Base-by-base conservation (phyloP, 2,329 filamentous ascomycete genomes). In the Achaetomium macrosporum region DNA sequence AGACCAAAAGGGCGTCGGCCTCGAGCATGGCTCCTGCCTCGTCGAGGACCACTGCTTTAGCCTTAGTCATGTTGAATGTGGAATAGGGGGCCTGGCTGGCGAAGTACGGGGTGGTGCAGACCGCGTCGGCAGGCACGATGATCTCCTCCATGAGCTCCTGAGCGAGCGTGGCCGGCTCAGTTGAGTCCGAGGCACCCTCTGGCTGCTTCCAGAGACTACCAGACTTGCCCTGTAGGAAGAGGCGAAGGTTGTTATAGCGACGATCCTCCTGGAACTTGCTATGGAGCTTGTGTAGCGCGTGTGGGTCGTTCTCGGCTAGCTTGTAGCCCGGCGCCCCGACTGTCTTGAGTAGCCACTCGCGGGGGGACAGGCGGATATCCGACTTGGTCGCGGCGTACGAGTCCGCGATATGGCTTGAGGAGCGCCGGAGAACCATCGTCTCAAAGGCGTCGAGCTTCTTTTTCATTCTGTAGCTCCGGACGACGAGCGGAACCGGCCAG, bases 111-210 rank as follows among this genome's bases (percentile, higher is more conserved):
- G 42, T 35, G 42, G 30, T 35, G 42, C 30, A 45, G 42, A 36
- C 42, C n/a, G 17, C 3, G 19, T 45, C 10, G 42, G 42, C 30
- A 8, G 5, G 12, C 29, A 17, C 19, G 29, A 44, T 11, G 16
- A 44, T 33, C n/a, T 31, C n/a, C 7, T 11, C 29, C 42, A 33
- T 33, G 2, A 44, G 1, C 30, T 30, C 41, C 29, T 12, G 11
- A 25, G 25, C 25, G 4, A 25, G 25, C 25, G 25, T n/a, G n/a
- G n/a, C n/a, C n/a, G n/a, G n/a, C n/a, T n/a, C n/a, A n/a, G n/a
- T 61, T 59, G 30, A 33, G 30, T 7, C 30, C 30, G 30, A 33
- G 30, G 16, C 57, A 46, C 45, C 50, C 59, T 2, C 57, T 60
- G 1, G 37, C 40, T 1, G 47, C 37, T 31, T 42, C 41, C 39